Base-by-base conservation (phyloP, 176 grass and related monocot genomes). In the Cenchrus fungigraminus region DNA sequence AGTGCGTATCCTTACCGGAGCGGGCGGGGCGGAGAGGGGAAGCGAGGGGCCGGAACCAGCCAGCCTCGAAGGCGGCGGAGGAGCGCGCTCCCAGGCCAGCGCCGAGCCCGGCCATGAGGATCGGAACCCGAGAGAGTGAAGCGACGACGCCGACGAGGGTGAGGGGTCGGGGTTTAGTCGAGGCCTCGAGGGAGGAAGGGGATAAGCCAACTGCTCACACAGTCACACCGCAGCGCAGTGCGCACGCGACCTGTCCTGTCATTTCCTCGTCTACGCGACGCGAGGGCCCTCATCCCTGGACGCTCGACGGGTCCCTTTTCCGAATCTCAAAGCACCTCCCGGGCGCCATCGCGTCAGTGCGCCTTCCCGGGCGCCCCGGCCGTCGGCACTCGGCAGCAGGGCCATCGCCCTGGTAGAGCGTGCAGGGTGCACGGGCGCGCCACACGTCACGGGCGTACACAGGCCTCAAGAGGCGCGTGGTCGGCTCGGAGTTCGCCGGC, bases 81-180 rank as follows among this genome's bases (percentile, higher is more conserved):
- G 83, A 64, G 34, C 22, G 47, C 9, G 81, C n/a, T 52, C 34
- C 71, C 73, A 53, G 4, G 55, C 72, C 76, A 12, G 79, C 25
- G 47, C 53, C 67, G 55, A 85, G 15, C 68, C 49, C 77, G 17
- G 76, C 77, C 87, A 81, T 89, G 81, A 42, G 13, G 31, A 63
- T 43, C 8, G 55, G 52, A 47, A 22, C 29, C 46, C 2, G 44
- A 19, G 73, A 8, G 20, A 20, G 13, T 4, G n/a, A 64, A 12
- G n/a, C 61, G 58, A 13, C 25, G 4, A 31, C 61, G 12, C 71
- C 58, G 52, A 19, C 4, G 44, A 61, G 61, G 6, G 15, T 7
- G 58, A 16, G n/a, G 69, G 1, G 19, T 47, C 11, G 68, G 46
- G 44, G 85, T 73, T 80, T 79, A 53, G 50, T 9, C 28, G 15